These are phyloP conservation scores for Thinopyrum elongatum DNA, from an alignment of 176 grass and related monocot genomes.

Conservation along the genomic window DNA sequence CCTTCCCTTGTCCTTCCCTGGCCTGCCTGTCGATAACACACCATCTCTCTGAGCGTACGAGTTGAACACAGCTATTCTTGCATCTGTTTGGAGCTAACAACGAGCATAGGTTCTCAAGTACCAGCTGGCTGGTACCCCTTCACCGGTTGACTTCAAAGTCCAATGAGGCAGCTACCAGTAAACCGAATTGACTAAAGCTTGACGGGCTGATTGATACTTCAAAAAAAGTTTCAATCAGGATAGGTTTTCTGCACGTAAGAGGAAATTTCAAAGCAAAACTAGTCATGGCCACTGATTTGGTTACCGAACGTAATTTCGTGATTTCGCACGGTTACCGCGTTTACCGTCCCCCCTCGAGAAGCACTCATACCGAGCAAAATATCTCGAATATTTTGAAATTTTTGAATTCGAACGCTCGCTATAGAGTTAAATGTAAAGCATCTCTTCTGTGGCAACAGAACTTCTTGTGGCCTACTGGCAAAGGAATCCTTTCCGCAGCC, in stretches of 20 bases:
- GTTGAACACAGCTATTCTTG: not conserved
- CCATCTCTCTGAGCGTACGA: not conserved
- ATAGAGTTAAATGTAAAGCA: too few relatives aligned
- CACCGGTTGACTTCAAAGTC: not conserved
- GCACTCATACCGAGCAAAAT: too few relatives aligned
- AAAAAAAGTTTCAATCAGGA: not conserved
- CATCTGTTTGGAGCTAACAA: not conserved
- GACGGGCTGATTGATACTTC: not conserved
- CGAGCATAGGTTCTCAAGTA: not conserved
- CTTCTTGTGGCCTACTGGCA: too few relatives aligned
- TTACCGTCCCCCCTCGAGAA: too few relatives aligned
- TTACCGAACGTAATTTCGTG: too few relatives aligned
- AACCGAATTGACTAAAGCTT: not conserved
- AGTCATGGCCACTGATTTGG: not conserved
- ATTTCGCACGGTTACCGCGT: too few relatives aligned
- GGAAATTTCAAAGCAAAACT: not conserved
- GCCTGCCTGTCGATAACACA: too few relatives aligned
- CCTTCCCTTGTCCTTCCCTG: too few relatives aligned
- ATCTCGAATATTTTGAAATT: too few relatives aligned
- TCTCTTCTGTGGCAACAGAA: too few relatives aligned
- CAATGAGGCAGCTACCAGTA: not conserved
- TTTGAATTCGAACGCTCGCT: too few relatives aligned
- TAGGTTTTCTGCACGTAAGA: not conserved
- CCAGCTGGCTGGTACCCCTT: not conserved
- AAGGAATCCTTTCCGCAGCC: too few relatives aligned